Conservation (phyloP, 2,329 filamentous ascomycete genomes). For the Botrytis hyacinthi region DNA sequence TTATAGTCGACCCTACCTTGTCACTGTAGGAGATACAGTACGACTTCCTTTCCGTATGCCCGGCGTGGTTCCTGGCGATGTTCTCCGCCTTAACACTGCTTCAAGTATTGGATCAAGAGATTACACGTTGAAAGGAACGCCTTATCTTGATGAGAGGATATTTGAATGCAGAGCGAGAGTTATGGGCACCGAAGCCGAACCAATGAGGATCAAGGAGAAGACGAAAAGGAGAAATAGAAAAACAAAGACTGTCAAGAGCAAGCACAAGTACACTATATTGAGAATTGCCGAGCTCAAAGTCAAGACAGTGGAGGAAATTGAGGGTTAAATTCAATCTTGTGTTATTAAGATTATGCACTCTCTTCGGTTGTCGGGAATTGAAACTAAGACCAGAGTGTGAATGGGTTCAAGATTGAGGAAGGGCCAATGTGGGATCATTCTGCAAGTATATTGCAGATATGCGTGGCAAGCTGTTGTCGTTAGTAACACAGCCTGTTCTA, state of each 20-base stretch:
- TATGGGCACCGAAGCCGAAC: constrained; percentile 78
- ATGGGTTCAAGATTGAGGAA: not conserved
- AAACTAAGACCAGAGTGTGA: not conserved
- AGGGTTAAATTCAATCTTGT: constrained; percentile 24
- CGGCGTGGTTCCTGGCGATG: constrained; percentile 73
- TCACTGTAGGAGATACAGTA: constrained; percentile 71
- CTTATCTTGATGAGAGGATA: constrained; percentile 79
- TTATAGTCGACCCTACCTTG: constrained; percentile 75
- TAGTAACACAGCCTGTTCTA: not conserved
- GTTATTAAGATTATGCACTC: not conserved
- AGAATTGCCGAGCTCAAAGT: constrained; percentile 72
- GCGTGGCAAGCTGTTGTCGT: not conserved
- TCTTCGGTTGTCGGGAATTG: not conserved
- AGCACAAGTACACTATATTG: constrained; percentile 85
- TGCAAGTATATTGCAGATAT: not conserved
- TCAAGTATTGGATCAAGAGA: constrained; percentile 80
- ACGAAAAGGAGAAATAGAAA: constrained; percentile 75
- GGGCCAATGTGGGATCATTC: not conserved
- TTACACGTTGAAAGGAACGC: constrained; percentile 78
- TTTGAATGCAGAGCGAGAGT: constrained; percentile 86
- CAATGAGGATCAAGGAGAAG: constrained; percentile 74
- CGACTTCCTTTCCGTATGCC: constrained; percentile 80
- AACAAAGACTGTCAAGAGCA: constrained; percentile 76
- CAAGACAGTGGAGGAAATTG: constrained; percentile 45
- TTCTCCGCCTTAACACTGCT: constrained; percentile 84